Evolutionary conservation across 169 alveolate genomes (phyloP).

Genomic region (Perkinsus chesapeaki): DNA sequence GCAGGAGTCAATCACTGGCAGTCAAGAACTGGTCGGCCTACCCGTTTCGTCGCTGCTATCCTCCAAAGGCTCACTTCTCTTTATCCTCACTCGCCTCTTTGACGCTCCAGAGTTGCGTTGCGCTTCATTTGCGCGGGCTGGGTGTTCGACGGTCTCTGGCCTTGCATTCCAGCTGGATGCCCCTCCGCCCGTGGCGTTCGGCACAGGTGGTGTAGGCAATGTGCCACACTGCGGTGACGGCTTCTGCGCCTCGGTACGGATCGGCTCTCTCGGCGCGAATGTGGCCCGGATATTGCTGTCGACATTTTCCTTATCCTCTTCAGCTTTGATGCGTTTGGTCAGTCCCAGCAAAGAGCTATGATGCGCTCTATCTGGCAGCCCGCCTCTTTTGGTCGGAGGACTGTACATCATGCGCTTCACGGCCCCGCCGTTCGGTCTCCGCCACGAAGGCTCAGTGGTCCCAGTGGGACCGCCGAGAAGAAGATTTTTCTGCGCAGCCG

Average conservation of each 20-base stretch:
- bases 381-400: not conserved
- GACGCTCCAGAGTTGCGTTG: too few relatives aligned
- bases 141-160: not conserved
- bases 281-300: not conserved
- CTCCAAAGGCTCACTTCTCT: not conserved
- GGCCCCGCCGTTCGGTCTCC: not conserved
- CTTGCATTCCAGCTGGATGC: not conserved
- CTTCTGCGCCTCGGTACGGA: not conserved
- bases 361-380: not conserved
- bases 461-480: not conserved
- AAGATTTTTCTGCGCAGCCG: not conserved
- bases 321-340: not conserved
- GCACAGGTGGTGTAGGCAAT: not conserved
- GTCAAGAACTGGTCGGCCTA: not conserved
- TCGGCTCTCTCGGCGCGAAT: not conserved
- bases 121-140: too few relatives aligned
- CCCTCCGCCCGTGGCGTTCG: not conserved
- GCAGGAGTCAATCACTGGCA: not conserved
- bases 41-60: not conserved
- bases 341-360: not conserved
- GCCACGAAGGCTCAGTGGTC: not conserved
- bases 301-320: not conserved
- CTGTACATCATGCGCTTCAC: not conserved
- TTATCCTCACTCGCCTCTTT: not conserved
- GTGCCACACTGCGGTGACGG: not conserved